A percentile compares a stretch with the other conserved stretches of the same genome.
These are phyloP conservation scores for Metarhizium album DNA, from an alignment of 2,329 filamentous ascomycete species.

Conservation along the genomic window DNA sequence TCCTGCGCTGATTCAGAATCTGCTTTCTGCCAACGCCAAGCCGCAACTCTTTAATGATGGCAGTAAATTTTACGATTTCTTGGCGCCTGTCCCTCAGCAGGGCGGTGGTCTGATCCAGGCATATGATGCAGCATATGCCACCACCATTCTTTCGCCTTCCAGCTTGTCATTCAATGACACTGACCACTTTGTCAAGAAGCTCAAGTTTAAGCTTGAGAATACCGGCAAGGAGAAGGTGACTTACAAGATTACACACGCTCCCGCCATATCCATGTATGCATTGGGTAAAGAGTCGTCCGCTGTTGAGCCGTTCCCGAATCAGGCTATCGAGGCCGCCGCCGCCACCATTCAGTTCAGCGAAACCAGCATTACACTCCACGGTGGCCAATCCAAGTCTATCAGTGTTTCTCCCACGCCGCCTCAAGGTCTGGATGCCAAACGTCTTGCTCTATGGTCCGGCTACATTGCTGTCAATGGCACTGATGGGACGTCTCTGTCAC, in stretches of 20 bases:
- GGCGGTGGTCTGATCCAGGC: conserved; percentile 51
- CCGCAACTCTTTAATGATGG: conserved; percentile 39
- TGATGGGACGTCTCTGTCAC: conserved; percentile 24
- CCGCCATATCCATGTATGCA: conserved; percentile 44
- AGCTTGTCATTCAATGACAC: conserved; percentile 56
- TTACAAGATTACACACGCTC: conserved; percentile 40
- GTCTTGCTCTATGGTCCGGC: conserved; percentile 10
- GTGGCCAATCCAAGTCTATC: conserved; percentile 5
- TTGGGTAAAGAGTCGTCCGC: conserved; percentile 21
- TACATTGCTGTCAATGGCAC: conserved; percentile 20
- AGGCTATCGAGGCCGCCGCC: conserved; percentile 27
- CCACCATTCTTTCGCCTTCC: conserved; percentile 41
- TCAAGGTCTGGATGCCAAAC: conserved; percentile 3
- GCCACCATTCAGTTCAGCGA: conserved; percentile 20
- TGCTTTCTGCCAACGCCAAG: conserved; percentile 38
- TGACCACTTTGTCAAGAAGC: conserved; percentile 37
- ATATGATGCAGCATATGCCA: conserved; percentile 45
- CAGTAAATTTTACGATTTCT: conserved; percentile 20
- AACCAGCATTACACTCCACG: conserved; percentile 3
- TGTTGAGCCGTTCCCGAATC: conserved; percentile 34
- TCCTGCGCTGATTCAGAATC: conserved; percentile 36
- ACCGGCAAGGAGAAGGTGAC: conserved; percentile 34
- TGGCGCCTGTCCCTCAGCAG: conserved; percentile 49
- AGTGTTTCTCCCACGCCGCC: conserved; percentile 6
- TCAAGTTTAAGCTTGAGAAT: conserved; percentile 47